These are phyloP conservation scores for Penstemon davidsonii DNA, from an alignment of 257 asterid species.

Conservation along the genomic window DNA sequence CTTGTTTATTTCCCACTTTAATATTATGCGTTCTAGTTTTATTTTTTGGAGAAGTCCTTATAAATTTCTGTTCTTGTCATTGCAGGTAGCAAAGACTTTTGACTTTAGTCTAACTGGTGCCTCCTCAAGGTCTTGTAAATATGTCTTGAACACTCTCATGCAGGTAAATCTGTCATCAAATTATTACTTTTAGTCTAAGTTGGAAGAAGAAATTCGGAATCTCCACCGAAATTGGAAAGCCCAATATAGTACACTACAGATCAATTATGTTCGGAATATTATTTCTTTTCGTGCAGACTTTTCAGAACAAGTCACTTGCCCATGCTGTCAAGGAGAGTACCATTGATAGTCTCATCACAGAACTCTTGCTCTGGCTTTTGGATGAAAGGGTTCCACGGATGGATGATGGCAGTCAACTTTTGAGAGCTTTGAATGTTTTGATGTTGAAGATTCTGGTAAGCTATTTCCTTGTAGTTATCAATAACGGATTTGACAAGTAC, in stretches of 20 bases:
- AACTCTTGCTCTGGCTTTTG: constrained; percentile 96
- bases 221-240: neutral
- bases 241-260: neutral
- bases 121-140: constrained; percentile 99
- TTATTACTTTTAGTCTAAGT: constrained; percentile 5
- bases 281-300: constrained; percentile 58
- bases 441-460: constrained; percentile 93
- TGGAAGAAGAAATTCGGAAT: constrained; percentile 13
- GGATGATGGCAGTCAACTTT: constrained; percentile 99
- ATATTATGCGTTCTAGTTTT: constrained; percentile 4
- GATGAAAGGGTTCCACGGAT: constrained; percentile 96
- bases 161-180: constrained; percentile 47
- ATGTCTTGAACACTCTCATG: constrained; percentile 96
- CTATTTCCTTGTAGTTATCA: constrained; percentile 5
- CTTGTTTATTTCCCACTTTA: neutral
- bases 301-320: constrained; percentile 87
- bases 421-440: constrained; percentile 94
- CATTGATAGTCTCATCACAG: constrained; percentile 86
- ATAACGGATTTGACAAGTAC: neutral
- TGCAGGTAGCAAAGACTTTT: constrained; percentile 92
- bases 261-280: constrained; percentile 17
- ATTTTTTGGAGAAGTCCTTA: constrained; percentile 22
- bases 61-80: constrained; percentile 25
- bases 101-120: constrained; percentile 93
- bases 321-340: constrained; percentile 91